phyloP scores from a whole-genome alignment of 176 grass and related monocot species.

The Carex pumila region DNA sequence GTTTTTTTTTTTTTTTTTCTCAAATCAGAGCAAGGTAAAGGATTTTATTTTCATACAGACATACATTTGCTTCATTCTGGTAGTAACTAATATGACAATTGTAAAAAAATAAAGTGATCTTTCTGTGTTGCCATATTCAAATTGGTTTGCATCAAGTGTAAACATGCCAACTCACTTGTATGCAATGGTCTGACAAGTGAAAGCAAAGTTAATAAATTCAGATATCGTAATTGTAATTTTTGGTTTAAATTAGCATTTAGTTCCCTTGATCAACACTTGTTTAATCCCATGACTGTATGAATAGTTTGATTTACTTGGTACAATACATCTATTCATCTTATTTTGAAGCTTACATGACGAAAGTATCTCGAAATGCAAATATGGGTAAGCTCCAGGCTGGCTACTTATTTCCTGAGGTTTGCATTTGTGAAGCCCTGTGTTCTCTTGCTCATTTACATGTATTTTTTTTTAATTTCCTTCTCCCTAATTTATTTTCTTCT shows the following conservation, averaged over 20 bases:
- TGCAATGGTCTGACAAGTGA: neutral
- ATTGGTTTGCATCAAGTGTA: neutral
- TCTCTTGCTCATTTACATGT: neutral
- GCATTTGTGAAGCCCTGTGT: neutral
- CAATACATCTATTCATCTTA: neutral
- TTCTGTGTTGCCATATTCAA: too few relatives aligned
- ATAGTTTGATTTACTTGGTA: neutral
- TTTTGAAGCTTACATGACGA: slow-evolving; percentile 79
- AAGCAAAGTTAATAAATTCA: neutral
- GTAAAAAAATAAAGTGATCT: too few relatives aligned
- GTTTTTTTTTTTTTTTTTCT: neutral
- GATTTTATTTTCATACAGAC: neutral
- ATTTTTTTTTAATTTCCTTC: neutral
- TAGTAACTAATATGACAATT: neutral
- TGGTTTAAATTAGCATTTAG: neutral
- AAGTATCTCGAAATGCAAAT: slow-evolving; percentile 60
- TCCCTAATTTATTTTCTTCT: neutral
- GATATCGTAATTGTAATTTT: neutral
- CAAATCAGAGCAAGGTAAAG: neutral
- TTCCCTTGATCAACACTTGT: neutral
- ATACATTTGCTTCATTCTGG: neutral
- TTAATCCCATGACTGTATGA: neutral
- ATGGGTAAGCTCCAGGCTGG: slow-evolving; percentile 77
- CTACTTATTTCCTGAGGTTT: slow-evolving; percentile 78
- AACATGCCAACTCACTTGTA: neutral